Evolutionary conservation across 305 asterid genomes (phyloP).

Genomic region (Fraxinus sp.): DNA sequence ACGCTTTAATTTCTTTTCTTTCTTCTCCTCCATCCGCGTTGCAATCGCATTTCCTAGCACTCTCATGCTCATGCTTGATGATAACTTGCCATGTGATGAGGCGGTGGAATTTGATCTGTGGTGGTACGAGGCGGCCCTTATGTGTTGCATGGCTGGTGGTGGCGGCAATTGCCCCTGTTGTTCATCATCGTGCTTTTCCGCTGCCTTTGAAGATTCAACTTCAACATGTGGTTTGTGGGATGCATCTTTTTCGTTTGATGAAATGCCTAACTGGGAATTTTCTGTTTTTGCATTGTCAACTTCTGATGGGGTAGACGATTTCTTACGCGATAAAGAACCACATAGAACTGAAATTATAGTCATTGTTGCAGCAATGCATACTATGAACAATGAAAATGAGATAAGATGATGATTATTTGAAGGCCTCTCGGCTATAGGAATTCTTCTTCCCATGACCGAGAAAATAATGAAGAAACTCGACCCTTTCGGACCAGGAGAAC

Average conservation of each 20-base stretch:
- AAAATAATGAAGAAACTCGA: background rate
- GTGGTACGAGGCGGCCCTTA: slow-evolving; percentile 25
- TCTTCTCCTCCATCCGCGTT: slow-evolving; percentile 7
- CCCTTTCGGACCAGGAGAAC: background rate
- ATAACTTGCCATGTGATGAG: slow-evolving; percentile 14
- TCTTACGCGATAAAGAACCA: slow-evolving; percentile 30
- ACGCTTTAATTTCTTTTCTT: slow-evolving; percentile 34
- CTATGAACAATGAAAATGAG: slow-evolving; percentile 25
- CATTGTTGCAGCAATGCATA: slow-evolving; percentile 28
- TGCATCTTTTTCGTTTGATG: slow-evolving; percentile 4
- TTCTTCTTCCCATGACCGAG: slow-evolving; percentile 42
- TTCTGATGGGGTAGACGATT: background rate
- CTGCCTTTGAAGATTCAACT: background rate
- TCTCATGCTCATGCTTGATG: slow-evolving; percentile 38
- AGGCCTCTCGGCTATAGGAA: slow-evolving; percentile 27
- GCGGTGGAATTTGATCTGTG: slow-evolving; percentile 26
- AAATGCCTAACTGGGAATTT: background rate
- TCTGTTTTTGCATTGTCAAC: slow-evolving; percentile 1
- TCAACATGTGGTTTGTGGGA: background rate
- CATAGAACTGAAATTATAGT: slow-evolving; percentile 37
- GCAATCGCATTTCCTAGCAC: slow-evolving; percentile 20
- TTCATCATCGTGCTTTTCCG: background rate
- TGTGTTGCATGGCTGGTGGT: slow-evolving; percentile 32
- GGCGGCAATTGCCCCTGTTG: slow-evolving; percentile 33
- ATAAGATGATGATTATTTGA: slow-evolving; percentile 26